Evolutionary conservation across 78 protist species (phyloP), one percentile per base, ranked within the genome.

Genomic region (Speleostelium caveatum): DNA sequence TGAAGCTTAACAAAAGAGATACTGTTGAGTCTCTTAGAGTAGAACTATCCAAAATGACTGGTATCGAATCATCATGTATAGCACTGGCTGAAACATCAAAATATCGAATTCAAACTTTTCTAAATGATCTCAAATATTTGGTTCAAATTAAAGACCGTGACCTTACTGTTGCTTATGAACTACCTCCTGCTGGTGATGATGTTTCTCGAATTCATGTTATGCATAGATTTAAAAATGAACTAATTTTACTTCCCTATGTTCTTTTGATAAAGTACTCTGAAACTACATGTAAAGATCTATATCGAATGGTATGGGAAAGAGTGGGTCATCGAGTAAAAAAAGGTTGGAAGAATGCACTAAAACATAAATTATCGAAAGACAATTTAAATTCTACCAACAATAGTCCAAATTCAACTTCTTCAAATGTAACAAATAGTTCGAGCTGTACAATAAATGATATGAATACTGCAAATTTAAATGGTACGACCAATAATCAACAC

Each of bases 251-350:
- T 26, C 91, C 91, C 0, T 83, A 83, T 69, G 91, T 83, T 41
- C 14, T 83, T 42, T 60, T 83, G 45, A 28, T 67, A 59, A 83
- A 83, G 21, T 83, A 68, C 35, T 73, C 79, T 0, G 91, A 83
- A 45, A 69, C 75, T 21, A 69, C 91, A 3, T 59, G 80, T 60
- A 83, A 83, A 45, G 91, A 83, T 24, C 3, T 83, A 1, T 83
- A 83, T 69, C 42, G 61, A 41, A 83, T 83, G 91, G 79, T 83
- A 45, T 83, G 91, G 91, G 91, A 83, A 45, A 7, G 91, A 12
- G 79, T 83, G 67, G 91, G 91, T 42, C 91, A 83, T 69, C 68
- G 91, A 22, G 91, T 83, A 28, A 83, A 83, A 74, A 51, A 74
- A 60, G 91, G 91, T 38, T 83, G 91, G 91, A 68, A 69, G n/a